These are phyloP conservation scores for Solanum microdontum DNA, from an alignment of 257 asterid genomes.

Conservation along the genomic window DNA sequence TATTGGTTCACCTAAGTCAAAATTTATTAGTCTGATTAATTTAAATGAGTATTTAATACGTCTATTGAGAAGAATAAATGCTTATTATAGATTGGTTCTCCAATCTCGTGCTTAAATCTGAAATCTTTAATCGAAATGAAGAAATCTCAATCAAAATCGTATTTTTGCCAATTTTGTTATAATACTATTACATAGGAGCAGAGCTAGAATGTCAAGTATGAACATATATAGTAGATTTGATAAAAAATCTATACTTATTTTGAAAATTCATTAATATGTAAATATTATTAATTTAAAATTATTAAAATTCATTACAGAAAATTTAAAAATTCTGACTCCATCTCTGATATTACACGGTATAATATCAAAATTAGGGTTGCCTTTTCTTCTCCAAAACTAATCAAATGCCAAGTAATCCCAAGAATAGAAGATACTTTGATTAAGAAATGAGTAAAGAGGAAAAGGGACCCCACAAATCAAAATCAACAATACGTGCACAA, in stretches of 20 bases:
- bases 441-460: not conserved
- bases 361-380: not conserved
- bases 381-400: not conserved
- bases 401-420: not conserved
- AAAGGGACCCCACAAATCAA: not conserved
- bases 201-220: not conserved
- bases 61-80: not conserved
- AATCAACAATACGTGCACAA: not conserved
- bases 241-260: not conserved
- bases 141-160: not conserved
- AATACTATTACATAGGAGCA: not conserved
- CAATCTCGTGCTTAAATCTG: fast-evolving
- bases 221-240: not conserved
- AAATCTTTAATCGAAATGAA: not conserved
- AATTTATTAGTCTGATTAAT: not conserved
- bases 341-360: not conserved
- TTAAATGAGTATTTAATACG: not conserved
- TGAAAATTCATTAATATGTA: not conserved
- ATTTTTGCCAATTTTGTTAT: not conserved
- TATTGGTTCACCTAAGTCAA: not conserved
- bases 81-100: not conserved
- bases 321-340: fast-evolving
- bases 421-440: not conserved
- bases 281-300: not conserved
- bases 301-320: not conserved